Evolutionary conservation across 805 yeast species (phyloP), one percentile per base, ranked within the genome.

Genomic region (Lipomyces sp.): DNA sequence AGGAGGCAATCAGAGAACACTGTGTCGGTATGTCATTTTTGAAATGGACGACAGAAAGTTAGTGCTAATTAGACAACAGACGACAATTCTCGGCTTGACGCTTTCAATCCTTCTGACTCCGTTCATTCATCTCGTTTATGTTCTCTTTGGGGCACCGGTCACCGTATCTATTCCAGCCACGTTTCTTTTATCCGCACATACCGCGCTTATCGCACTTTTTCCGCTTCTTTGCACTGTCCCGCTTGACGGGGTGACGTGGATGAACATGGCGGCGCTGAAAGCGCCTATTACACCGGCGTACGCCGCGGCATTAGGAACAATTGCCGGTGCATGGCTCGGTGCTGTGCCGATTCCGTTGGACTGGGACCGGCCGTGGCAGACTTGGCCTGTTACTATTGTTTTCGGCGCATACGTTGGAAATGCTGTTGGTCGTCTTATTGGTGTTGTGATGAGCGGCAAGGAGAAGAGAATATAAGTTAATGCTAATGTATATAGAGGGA

Each of bases 301-400:
- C 63, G 73, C 78, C 42, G 79, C 80, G 2, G 73, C 82, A 4
- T 61, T 82, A 10, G 85, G 85, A 3, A 77, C 81, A 0, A 69
- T 81, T 51, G 51, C 89, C 10, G 97, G 97, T 1, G 86, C 93
- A 5, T 94, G 98, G 98, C 71, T 92, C 0, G 98, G 98, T 15
- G 97, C 94, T 2, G 77, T 90, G 48, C 98, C 97, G 0, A 92
- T 95, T 65, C 98, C 98, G 0, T 81, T 95, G 66, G 99, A 94
- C 77, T 94, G 99, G 99, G 99, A 94, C 76, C 83, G 98, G 73
- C 90, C 89, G 33, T 94, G 99, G 99, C 99, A 94, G 77, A 84
- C 82, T 62, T 94, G 97, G 96, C 99, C 99, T 5, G 85, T 92
- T 62, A 94, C 98, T 0, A 82, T 94, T 54, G 80, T 94, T 13